Percentiles rank a stretch among this genome's conserved stretches.
Evolutionary conservation across 2,329 filamentous ascomycete species (phyloP).

Genomic region (Pestalotiopsis sp.): DNA sequence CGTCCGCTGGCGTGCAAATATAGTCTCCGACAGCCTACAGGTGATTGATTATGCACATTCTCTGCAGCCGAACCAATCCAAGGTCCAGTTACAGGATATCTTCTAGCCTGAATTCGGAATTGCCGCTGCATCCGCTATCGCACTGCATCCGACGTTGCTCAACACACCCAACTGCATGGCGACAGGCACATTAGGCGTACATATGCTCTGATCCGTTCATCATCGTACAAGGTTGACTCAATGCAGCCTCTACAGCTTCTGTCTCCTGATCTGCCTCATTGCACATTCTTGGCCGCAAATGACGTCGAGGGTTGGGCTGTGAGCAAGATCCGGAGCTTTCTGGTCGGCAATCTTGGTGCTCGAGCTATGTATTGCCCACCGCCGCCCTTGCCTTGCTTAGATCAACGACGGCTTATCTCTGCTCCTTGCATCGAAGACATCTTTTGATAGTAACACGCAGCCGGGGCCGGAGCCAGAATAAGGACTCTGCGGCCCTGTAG

Average conservation of each 20-base stretch:
- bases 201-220: background rate
- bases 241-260: background rate
- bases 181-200: background rate
- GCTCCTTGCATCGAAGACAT: no score
- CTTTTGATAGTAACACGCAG: no score
- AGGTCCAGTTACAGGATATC: background rate
- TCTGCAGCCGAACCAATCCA: background rate
- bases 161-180: background rate
- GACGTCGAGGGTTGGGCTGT: background rate
- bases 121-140: background rate
- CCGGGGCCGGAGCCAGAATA: no score
- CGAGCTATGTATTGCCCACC: no score
- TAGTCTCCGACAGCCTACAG: background rate
- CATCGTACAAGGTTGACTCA: background rate
- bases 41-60: background rate
- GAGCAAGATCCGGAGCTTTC: no score
- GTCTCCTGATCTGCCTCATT: background rate
- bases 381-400: no score
- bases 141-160: background rate
- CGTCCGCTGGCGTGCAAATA: background rate
- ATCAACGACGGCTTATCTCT: no score
- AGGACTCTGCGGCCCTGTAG: background rate
- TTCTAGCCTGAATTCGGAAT: background rate
- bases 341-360: no score
- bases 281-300: background rate